Evolutionary conservation across 768 basidiomycete genomes (phyloP), one percentile per base, ranked within the genome.

Genomic region (Leccinum boreale): DNA sequence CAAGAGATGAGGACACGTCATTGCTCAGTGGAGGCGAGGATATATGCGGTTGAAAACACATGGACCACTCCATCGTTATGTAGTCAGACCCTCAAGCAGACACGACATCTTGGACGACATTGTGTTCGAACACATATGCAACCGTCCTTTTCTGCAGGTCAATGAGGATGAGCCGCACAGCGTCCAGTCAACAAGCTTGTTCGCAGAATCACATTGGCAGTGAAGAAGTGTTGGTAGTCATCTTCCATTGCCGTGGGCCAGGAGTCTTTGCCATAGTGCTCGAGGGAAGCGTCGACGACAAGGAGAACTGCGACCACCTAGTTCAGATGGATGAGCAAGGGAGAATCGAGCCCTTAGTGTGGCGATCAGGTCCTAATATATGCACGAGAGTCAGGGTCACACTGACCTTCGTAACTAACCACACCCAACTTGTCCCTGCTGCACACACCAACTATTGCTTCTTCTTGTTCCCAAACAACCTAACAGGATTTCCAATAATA

Each of bases 251-350:
- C 46, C 63, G 62, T 1, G 53, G 26, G 2, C 53, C 62, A 15
- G 65, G 52, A 4, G 56, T 39, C 42, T 92, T 85, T 0, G 92
- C 90, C 0, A 88, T 83, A 4, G 89, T 87, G 0, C 46, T 36
- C 15, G 53, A 59, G 23, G 85, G 77, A 2, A 90, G 83, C 3
- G 85, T 75, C 63, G 92, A 85, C 63, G 92, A 85, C 0, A 0
- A 95, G 94, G 0, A 94, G 92, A 8, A 97, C 84, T 56, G 97
- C 90, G 61, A 96, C 83, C 52, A 97, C 81, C 65, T 96, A 96
- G 66, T 90, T 91, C 17, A 81, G 71, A 66, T 87, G 89, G 0
- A 84, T 83, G 56, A 89, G 79, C 23, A 95, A 79, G 17, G 85
- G 86, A 0, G 84, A 84, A 74, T 95, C 94, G 53, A 61, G 60